Conservation (phyloP, 2,329 filamentous ascomycete genomes). For the Penicillium verrucosum region DNA sequence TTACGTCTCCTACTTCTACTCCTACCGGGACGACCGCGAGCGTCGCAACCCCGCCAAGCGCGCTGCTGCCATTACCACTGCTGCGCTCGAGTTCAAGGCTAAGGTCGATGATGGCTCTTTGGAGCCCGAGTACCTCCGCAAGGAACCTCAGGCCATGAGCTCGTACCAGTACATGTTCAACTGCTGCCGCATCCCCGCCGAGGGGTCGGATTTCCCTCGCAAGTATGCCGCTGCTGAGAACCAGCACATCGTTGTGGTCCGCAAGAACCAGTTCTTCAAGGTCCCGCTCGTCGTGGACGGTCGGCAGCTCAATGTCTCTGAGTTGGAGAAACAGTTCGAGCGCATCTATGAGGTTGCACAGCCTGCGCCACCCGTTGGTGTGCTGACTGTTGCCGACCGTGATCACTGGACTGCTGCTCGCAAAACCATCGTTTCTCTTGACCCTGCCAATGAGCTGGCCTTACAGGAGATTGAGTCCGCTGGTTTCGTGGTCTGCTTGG, state of each 20-base stretch:
- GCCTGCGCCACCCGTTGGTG: slow-evolving; percentile 69
- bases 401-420: slow-evolving; percentile 89
- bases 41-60: slow-evolving; percentile 87
- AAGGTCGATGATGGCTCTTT: slow-evolving; percentile 77
- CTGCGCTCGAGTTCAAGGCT: slow-evolving; percentile 89
- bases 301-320: slow-evolving; percentile 78
- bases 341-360: slow-evolving; percentile 77
- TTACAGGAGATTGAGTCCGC: slow-evolving; percentile 81
- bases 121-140: slow-evolving; percentile 99
- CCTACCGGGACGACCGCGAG: slow-evolving; percentile 86
- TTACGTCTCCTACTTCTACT: slow-evolving; percentile 99
- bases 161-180: slow-evolving; percentile 99
- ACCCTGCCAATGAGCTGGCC: slow-evolving; percentile 71
- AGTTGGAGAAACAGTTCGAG: slow-evolving; percentile 86
- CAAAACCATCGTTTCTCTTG: slow-evolving; percentile 69
- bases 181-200: slow-evolving; percentile 76
- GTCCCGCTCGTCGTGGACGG: slow-evolving; percentile 76
- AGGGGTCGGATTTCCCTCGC: slow-evolving; percentile 74
- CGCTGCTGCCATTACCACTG: slow-evolving; percentile 82
- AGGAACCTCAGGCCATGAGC: slow-evolving; percentile 95
- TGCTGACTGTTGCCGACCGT: slow-evolving; percentile 86
- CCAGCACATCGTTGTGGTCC: slow-evolving; percentile 83
- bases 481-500: slow-evolving; percentile 88
- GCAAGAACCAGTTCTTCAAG: slow-evolving; percentile 98
- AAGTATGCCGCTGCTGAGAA: slow-evolving; percentile 74